Percentiles rank a stretch among this genome's conserved stretches.
These are phyloP conservation scores for Leucoagaricus sp. DNA, from an alignment of 1,284 basidiomycete genomes.

Conservation along the genomic window DNA sequence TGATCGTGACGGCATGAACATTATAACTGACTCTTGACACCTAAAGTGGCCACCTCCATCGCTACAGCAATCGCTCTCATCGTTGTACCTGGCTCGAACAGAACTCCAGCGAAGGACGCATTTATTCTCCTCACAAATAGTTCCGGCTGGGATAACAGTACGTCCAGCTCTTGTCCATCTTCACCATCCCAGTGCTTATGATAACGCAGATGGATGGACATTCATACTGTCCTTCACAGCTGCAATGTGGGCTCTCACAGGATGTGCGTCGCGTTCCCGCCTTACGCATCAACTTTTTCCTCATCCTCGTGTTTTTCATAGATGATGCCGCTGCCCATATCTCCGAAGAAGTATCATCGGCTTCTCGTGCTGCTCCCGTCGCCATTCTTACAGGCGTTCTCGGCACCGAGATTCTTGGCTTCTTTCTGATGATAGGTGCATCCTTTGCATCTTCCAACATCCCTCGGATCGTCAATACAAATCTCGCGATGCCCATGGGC, in stretches of 20 bases:
- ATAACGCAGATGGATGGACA: conserved; percentile 11
- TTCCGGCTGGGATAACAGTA: conserved; percentile 62
- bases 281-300: neutral
- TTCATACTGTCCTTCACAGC: conserved; percentile 13
- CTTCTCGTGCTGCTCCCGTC: conserved; percentile 4
- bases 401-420: conserved; percentile 5
- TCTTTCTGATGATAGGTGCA: conserved; percentile 4
- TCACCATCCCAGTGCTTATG: neutral
- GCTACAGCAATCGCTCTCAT: conserved; percentile 57
- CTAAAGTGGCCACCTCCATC: conserved; percentile 51
- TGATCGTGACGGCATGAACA: neutral
- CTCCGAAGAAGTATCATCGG: conserved; percentile 13
- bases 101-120: conserved; percentile 60
- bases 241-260: conserved; percentile 12
- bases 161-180: neutral
- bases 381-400: conserved; percentile 9
- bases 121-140: conserved; percentile 69
- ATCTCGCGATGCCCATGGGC: conserved; percentile 12
- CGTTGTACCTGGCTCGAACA: conserved; percentile 49
- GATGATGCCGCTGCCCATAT: conserved; percentile 14
- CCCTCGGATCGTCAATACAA: neutral
- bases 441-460: conserved; percentile 6
- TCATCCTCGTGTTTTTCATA: neutral
- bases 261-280: neutral
- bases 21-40: conserved; percentile 12